A percentile compares a stretch with the other conserved stretches of the same genome.
Conservation (phyloP, 2,329 filamentous ascomycete species). For the Graphilbum sp. region DNA sequence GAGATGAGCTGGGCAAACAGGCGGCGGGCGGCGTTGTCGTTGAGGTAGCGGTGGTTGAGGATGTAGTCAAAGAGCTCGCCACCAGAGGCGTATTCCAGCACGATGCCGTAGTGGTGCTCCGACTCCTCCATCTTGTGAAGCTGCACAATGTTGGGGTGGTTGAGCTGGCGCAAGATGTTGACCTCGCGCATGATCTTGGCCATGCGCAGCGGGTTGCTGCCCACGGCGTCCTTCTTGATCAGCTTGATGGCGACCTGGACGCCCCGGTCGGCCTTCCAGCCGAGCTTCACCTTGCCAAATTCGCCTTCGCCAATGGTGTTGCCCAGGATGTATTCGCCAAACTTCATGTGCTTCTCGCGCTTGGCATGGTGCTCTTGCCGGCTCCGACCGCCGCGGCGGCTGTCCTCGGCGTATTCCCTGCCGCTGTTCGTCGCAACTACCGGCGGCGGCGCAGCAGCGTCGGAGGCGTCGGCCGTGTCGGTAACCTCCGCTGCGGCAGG, state of each 20-base stretch:
- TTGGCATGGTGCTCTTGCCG: constrained; percentile 45
- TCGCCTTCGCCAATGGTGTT: constrained; percentile 95
- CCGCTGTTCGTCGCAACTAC: constrained; percentile 19
- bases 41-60: constrained; percentile 87
- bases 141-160: constrained; percentile 92
- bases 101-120: constrained; percentile 91
- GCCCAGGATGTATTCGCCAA: constrained; percentile 89
- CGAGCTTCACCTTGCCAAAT: constrained; percentile 96
- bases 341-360: constrained; percentile 63
- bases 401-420: constrained; percentile 19
- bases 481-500: neutral
- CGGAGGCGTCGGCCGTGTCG: constrained; percentile 22
- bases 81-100: constrained; percentile 93
- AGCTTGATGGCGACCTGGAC: constrained; percentile 96
- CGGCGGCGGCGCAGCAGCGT: constrained; percentile 27
- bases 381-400: constrained; percentile 33
- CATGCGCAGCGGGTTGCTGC: constrained; percentile 72
- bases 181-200: constrained; percentile 98
- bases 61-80: constrained; percentile 98
- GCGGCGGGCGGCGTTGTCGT: constrained; percentile 77
- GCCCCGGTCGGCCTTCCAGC: constrained; percentile 91
- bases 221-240: constrained; percentile 81
- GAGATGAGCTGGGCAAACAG: constrained; percentile 93
- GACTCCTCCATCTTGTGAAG: constrained; percentile 98
- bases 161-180: constrained; percentile 66